Percentiles rank a stretch among this genome's conserved stretches.
These are phyloP conservation scores for Aspergillus candidus DNA, from an alignment of 2,329 filamentous ascomycete genomes.

Conservation along the genomic window DNA sequence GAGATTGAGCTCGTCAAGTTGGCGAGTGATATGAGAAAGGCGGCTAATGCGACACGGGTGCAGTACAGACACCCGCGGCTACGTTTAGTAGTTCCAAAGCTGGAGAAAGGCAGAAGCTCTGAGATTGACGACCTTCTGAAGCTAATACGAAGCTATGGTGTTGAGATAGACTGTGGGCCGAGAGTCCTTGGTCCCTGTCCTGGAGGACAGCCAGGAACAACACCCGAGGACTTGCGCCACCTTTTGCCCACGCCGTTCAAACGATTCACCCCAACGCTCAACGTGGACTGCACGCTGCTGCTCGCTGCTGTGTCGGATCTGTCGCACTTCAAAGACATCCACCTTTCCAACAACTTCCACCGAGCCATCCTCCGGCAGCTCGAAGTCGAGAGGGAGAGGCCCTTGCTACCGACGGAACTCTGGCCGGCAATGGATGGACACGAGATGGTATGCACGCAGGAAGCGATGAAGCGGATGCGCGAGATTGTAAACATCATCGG, in stretches of 20 bases:
- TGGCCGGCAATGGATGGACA: constrained; percentile 56
- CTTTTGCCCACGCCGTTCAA: constrained; percentile 39
- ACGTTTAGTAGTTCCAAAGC: constrained; percentile 56
- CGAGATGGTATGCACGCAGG: constrained; percentile 58
- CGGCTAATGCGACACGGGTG: constrained; percentile 52
- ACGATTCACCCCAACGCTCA: constrained; percentile 39
- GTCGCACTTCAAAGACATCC: constrained; percentile 49
- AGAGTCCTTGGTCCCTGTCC: constrained; percentile 7
- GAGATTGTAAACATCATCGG: constrained; percentile 61
- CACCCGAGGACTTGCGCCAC: constrained; percentile 19
- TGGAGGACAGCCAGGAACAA: constrained; percentile 3
- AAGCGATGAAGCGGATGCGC: constrained; percentile 61
- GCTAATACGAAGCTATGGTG: constrained; percentile 49
- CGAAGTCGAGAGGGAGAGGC: constrained; percentile 55
- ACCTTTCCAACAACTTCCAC: constrained; percentile 50
- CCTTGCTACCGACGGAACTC: constrained; percentile 55
- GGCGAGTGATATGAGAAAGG: constrained; percentile 53
- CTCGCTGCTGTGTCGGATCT: constrained; percentile 69
- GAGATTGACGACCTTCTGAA: constrained; percentile 54
- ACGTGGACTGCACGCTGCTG: constrained; percentile 57
- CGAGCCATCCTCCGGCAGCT: constrained; percentile 59
- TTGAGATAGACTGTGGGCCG: constrained; percentile 34
- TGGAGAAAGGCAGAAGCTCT: constrained; percentile 44
- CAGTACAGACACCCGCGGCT: constrained; percentile 56
- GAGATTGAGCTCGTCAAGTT: constrained; percentile 56